Conservation (phyloP, 495 filamentous ascomycete species). For the Aspergillus sparsus region DNA sequence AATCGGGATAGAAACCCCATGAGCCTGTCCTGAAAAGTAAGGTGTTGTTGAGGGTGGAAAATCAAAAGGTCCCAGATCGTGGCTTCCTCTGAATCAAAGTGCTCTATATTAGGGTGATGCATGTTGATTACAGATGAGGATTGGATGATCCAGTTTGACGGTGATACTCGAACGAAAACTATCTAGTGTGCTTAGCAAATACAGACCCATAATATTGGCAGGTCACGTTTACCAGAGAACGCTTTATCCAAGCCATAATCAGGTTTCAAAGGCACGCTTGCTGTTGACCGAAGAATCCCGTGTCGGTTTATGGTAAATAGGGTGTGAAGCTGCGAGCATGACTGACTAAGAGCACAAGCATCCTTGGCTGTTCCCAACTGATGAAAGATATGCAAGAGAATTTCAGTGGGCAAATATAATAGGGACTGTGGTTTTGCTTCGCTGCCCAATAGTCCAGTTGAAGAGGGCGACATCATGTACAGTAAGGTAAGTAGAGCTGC, state of each 20-base stretch:
- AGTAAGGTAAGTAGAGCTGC: too few species aligned
- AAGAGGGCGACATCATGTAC: too few species aligned
- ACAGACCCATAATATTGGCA: background rate
- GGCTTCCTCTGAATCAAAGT: background rate
- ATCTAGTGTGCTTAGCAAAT: background rate
- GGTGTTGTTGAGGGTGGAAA: background rate
- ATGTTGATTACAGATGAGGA: background rate
- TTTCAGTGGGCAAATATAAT: conserved; percentile 1
- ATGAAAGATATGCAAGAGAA: conserved; percentile 1
- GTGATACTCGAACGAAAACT: conserved; percentile 4
- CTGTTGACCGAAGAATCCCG: conserved; percentile 7
- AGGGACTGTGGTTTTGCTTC: background rate
- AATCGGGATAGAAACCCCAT: background rate
- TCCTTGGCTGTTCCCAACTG: background rate
- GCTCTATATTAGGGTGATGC: background rate
- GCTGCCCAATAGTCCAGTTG: too few species aligned
- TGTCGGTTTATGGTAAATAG: background rate
- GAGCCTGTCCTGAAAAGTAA: background rate
- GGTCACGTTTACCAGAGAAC: background rate
- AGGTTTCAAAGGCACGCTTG: background rate
- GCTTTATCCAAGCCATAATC: background rate
- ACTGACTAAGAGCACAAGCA: background rate
- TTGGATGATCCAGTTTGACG: conserved; percentile 1
- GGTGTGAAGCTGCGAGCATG: conserved; percentile 1
- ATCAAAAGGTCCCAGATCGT: background rate